A percentile compares a stretch with the other conserved stretches of the same genome.
Evolutionary conservation across 2,329 filamentous ascomycete genomes (phyloP).

Genomic region (Colletotrichum tropicale): DNA sequence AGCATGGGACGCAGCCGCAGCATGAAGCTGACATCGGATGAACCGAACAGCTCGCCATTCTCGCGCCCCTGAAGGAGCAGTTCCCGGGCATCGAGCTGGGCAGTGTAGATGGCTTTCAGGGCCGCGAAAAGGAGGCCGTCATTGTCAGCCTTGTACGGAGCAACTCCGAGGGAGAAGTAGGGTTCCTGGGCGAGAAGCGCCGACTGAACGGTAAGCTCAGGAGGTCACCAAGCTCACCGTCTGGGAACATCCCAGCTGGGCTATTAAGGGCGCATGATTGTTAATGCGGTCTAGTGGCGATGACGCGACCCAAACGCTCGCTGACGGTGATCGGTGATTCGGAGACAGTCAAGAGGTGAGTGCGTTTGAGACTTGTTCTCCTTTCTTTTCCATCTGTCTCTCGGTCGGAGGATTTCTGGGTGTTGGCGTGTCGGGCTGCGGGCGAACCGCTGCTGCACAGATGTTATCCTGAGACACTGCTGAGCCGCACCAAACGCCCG

Average conservation of each 20-base stretch:
- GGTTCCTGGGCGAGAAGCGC: constrained; percentile 90
- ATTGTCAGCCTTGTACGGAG: constrained; percentile 93
- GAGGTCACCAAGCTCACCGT: background rate
- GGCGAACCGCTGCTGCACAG: constrained; percentile 3
- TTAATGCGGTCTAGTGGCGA: constrained; percentile 74
- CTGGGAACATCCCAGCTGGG: background rate
- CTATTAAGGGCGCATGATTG: constrained; percentile 18
- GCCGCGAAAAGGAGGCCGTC: constrained; percentile 94
- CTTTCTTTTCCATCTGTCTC: constrained; percentile 3
- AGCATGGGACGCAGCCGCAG: background rate
- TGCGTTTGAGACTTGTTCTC: constrained; percentile 29
- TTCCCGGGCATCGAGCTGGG: constrained; percentile 92
- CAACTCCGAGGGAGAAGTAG: constrained; percentile 85
- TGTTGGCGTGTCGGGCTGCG: background rate
- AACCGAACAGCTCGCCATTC: constrained; percentile 67
- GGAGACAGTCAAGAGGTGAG: constrained; percentile 88
- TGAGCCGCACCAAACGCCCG: constrained; percentile 3
- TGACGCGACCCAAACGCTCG: constrained; percentile 93
- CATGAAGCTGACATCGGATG: constrained; percentile 24
- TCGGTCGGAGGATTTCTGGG: background rate
- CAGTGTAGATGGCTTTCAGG: constrained; percentile 96
- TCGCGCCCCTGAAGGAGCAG: constrained; percentile 80
- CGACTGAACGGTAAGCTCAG: constrained; percentile 80
- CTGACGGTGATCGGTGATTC: constrained; percentile 92
- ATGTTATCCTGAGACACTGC: constrained; percentile 9